Evolutionary conservation across 139 green algal genomes (phyloP).

Genomic region (Coelastrella sp.): DNA sequence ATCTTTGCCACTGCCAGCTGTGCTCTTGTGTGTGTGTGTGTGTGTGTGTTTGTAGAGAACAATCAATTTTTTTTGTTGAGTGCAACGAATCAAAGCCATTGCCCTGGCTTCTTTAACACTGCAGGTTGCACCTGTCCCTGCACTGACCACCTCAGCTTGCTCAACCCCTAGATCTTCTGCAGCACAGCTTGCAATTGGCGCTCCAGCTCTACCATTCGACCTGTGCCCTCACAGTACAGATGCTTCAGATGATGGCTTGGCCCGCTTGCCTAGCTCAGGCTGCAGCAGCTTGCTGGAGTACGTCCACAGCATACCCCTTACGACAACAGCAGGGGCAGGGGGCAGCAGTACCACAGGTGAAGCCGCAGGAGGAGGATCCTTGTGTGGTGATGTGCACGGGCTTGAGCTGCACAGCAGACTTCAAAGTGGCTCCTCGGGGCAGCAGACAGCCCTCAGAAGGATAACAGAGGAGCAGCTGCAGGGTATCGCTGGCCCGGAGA

Average conservation of each 20-base stretch:
- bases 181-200: not conserved
- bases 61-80: too few species aligned
- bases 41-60: too few species aligned
- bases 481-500: slow-evolving; percentile 19
- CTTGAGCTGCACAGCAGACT: not conserved
- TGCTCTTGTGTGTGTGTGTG: too few species aligned
- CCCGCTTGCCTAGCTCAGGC: slow-evolving; percentile 23
- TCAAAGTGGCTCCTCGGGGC: not conserved
- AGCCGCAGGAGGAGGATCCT: not conserved
- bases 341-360: not conserved
- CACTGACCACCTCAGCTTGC: not conserved
- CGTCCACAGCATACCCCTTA: slow-evolving; percentile 6
- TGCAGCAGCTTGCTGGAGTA: slow-evolving; percentile 41
- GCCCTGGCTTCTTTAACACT: not conserved
- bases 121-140: slow-evolving; percentile 22
- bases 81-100: not conserved
- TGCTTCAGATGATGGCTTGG: slow-evolving; percentile 3
- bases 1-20: too few species aligned
- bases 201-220: not conserved
- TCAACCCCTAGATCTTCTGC: not conserved
- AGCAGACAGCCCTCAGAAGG: not conserved
- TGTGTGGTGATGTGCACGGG: not conserved
- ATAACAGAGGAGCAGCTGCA: slow-evolving; percentile 34
- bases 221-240: not conserved
- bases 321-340: not conserved